These are phyloP conservation scores for Hyphopichia homilentoma DNA, from an alignment of 805 yeast species.

Conservation along the genomic window DNA sequence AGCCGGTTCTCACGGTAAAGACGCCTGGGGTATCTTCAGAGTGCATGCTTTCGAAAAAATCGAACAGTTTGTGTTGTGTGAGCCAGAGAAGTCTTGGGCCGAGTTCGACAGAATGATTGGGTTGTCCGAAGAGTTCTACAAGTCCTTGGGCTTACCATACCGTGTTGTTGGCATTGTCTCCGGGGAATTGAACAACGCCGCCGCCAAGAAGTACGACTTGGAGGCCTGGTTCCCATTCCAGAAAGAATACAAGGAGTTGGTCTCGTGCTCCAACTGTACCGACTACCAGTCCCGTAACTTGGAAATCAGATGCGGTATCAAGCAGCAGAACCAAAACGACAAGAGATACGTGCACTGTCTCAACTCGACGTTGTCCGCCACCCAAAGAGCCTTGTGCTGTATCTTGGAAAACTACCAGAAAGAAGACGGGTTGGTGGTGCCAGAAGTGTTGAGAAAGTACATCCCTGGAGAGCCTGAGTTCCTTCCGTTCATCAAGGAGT, in stretches of 20 bases:
- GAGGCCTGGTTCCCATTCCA: constrained; percentile 99
- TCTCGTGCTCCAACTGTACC: constrained; percentile 98
- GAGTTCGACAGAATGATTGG: constrained; percentile 96
- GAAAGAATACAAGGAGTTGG: constrained; percentile 96
- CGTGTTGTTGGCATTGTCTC: constrained; percentile 97
- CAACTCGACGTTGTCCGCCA: constrained; percentile 95
- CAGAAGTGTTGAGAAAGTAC: constrained; percentile 92
- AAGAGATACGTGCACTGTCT: constrained; percentile 98
- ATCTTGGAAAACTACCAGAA: constrained; percentile 96
- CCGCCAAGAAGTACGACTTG: constrained; percentile 97
- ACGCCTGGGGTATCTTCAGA: constrained; percentile 99
- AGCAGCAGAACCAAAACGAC: constrained; percentile 89
- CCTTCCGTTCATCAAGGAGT: constrained; percentile 82
- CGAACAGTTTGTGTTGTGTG: constrained; percentile 93
- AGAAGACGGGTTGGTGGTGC: constrained; percentile 89
- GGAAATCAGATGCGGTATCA: constrained; percentile 98
- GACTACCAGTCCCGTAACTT: constrained; percentile 98
- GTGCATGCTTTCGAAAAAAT: constrained; percentile 98
- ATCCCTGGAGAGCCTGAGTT: constrained; percentile 99
- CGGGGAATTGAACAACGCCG: constrained; percentile 98
- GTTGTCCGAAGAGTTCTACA: constrained; percentile 87
- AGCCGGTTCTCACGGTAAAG: constrained; percentile 99
- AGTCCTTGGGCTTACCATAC: constrained; percentile 89
- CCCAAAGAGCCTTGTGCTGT: constrained; percentile 98
- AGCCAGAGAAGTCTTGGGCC: constrained; percentile 97